Percentiles rank a stretch among this genome's conserved stretches.
These are phyloP conservation scores for Globisporangium middletonii DNA, from an alignment of 352 stramenopile species.

Conservation along the genomic window DNA sequence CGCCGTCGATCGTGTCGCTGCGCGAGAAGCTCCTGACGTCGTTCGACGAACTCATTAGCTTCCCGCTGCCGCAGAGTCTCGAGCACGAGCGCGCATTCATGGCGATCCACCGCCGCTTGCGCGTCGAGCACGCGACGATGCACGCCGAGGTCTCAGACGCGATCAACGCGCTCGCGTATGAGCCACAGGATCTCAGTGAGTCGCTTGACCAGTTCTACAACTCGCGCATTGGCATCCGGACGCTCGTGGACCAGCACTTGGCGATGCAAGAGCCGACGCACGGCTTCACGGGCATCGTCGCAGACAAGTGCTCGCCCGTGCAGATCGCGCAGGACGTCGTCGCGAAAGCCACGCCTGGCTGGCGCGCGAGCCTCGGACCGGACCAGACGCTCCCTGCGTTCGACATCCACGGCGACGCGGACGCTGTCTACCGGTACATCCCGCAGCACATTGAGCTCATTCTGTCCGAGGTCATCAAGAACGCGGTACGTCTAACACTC, in stretches of 20 bases:
- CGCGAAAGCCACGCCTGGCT: conserved; percentile 45
- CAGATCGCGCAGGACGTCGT: conserved; percentile 57
- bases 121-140: conserved; percentile 63
- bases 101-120: conserved; percentile 47
- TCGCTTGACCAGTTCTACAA: conserved; percentile 82
- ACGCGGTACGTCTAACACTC: conserved; percentile 29
- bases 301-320: conserved; percentile 57
- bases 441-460: conserved; percentile 81
- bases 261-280: conserved; percentile 46
- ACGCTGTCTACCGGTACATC: conserved; percentile 73
- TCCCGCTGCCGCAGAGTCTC: conserved; percentile 48
- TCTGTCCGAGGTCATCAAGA: conserved; percentile 77
- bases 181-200: conserved; percentile 46
- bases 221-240: conserved; percentile 77
- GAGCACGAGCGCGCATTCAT: conserved; percentile 53
- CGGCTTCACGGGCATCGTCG: conserved; percentile 63
- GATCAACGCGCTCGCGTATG: conserved; percentile 45
- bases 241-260: conserved; percentile 78
- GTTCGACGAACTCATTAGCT: conserved; percentile 71
- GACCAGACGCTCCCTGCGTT: conserved; percentile 52
- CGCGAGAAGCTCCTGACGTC: conserved; percentile 58
- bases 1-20: conserved; percentile 51
- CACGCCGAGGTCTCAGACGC: conserved; percentile 63
- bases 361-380: conserved; percentile 34
- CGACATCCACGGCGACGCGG: conserved; percentile 36